Percentiles rank a stretch among this genome's conserved stretches.
Conservation (phyloP, 2,329 filamentous ascomycete genomes). For the Cylindrodendrum hubeiense region DNA sequence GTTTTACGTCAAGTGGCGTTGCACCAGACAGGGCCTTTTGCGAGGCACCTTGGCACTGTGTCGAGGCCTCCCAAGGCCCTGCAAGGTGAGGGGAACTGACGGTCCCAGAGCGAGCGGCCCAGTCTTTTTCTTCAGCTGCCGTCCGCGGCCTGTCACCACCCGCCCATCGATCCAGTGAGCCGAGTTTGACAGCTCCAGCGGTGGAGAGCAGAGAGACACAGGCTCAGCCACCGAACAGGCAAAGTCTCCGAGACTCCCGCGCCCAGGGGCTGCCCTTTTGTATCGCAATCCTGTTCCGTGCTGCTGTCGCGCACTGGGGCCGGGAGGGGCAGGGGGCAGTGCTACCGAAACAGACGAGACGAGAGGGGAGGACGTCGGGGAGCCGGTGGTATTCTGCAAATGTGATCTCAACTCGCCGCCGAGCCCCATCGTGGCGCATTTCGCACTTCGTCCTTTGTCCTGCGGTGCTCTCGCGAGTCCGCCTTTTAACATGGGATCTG, state of each 20-base stretch:
- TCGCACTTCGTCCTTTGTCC: background rate
- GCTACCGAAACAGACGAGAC: background rate
- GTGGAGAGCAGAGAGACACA: slow-evolving; percentile 1
- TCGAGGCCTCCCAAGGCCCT: background rate
- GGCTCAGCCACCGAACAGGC: background rate
- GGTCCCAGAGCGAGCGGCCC: background rate
- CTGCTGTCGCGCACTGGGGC: background rate
- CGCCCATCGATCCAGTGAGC: slow-evolving; percentile 1
- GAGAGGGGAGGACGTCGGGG: slow-evolving; percentile 1
- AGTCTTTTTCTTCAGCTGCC: background rate
- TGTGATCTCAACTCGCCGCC: background rate
- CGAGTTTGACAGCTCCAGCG: background rate
- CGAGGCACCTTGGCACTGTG: background rate
- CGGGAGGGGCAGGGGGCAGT: background rate
- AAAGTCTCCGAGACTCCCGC: background rate
- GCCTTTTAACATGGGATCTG: background rate
- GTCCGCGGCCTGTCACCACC: background rate
- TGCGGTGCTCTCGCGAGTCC: background rate
- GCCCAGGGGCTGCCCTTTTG: background rate
- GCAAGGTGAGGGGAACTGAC: background rate
- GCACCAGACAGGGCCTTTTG: slow-evolving; percentile 23
- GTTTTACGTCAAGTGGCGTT: slow-evolving; percentile 40
- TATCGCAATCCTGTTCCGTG: background rate
- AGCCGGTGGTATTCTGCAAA: background rate
- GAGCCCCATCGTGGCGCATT: background rate